A percentile compares a stretch with the other conserved stretches of the same genome.
These are phyloP conservation scores for Globisporangium barbulae DNA, from an alignment of 352 stramenopile species.

Conservation along the genomic window DNA sequence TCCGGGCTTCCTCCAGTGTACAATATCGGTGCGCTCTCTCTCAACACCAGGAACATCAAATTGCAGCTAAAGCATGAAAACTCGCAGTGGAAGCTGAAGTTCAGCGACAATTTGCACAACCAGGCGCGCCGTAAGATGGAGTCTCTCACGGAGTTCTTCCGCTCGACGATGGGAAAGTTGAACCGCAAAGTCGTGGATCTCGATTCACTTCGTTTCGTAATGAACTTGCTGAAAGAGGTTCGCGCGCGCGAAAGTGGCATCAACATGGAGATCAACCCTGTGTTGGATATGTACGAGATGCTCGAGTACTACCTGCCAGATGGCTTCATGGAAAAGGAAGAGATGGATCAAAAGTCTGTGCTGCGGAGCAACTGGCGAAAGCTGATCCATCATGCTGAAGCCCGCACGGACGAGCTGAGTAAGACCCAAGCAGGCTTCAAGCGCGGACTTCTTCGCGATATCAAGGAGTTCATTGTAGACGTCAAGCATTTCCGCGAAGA, in stretches of 20 bases:
- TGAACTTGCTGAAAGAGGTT: slow-evolving; percentile 97
- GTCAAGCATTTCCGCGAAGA: slow-evolving; percentile 95
- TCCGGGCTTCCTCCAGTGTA: slow-evolving; percentile 82
- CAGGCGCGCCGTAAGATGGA: slow-evolving; percentile 92
- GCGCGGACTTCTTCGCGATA: slow-evolving; percentile 93
- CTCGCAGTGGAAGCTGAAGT: slow-evolving; percentile 97
- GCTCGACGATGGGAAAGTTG: slow-evolving; percentile 90
- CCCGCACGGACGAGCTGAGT: slow-evolving; percentile 93
- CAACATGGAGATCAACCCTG: slow-evolving; percentile 98
- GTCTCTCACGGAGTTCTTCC: slow-evolving; percentile 96
- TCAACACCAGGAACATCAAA: slow-evolving; percentile 98
- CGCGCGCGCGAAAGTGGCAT: slow-evolving; percentile 96
- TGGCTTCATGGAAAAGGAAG: slow-evolving; percentile 98
- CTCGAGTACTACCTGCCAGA: slow-evolving; percentile 92
- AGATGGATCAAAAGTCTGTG: slow-evolving; percentile 99
- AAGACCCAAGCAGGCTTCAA: slow-evolving; percentile 97
- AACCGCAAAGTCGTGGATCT: slow-evolving; percentile 95
- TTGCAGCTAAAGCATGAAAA: slow-evolving; percentile 95
- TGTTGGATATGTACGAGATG: slow-evolving; percentile 99
- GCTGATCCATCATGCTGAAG: slow-evolving; percentile 93
- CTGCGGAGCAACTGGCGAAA: slow-evolving; percentile 97
- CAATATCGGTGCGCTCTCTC: slow-evolving; percentile 96
- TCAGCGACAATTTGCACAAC: slow-evolving; percentile 95
- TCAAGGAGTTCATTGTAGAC: slow-evolving; percentile 96
- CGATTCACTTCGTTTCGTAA: slow-evolving; percentile 96